These are phyloP conservation scores for Colletotrichum sp. DNA, from an alignment of 2,329 filamentous ascomycete species.

Conservation along the genomic window DNA sequence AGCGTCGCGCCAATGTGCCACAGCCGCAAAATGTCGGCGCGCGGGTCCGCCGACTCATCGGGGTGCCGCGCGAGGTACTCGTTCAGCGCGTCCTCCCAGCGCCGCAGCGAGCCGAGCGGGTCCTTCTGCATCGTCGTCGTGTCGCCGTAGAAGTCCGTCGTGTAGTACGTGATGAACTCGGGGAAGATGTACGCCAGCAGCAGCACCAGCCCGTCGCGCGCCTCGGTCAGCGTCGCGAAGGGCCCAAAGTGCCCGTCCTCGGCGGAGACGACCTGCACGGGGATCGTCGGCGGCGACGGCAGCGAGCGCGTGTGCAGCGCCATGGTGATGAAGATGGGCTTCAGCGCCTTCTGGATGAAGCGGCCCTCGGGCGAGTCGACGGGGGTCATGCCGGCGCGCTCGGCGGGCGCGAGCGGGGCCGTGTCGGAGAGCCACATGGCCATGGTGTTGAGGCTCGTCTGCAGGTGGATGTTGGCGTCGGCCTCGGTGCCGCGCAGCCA, in stretches of 20 bases:
- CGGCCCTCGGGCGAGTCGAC: conserved; percentile 2
- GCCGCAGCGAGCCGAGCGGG: neutral
- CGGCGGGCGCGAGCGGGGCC: neutral
- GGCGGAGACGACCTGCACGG: neutral
- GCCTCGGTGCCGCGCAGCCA: neutral
- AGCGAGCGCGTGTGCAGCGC: neutral
- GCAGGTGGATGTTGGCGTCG: neutral
- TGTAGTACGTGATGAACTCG: neutral
- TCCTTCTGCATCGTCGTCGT: neutral
- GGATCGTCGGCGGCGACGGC: neutral
- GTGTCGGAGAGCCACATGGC: conserved; percentile 15
- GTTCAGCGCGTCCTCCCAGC: neutral
- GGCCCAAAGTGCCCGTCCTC: neutral
- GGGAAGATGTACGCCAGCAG: neutral
- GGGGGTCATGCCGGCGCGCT: neutral
- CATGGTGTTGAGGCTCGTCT: neutral
- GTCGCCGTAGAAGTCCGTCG: neutral
- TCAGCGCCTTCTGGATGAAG: neutral
- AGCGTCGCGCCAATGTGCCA: neutral
- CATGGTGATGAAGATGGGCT: neutral
- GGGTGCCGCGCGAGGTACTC: neutral
- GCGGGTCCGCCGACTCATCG: neutral
- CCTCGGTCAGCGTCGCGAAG: neutral
- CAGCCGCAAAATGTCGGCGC: neutral
- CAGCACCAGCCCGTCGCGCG: neutral